Evolutionary conservation across 2,329 filamentous ascomycete genomes (phyloP), one percentile per base, ranked within the genome.

Genomic region (Cytospora piceae): DNA sequence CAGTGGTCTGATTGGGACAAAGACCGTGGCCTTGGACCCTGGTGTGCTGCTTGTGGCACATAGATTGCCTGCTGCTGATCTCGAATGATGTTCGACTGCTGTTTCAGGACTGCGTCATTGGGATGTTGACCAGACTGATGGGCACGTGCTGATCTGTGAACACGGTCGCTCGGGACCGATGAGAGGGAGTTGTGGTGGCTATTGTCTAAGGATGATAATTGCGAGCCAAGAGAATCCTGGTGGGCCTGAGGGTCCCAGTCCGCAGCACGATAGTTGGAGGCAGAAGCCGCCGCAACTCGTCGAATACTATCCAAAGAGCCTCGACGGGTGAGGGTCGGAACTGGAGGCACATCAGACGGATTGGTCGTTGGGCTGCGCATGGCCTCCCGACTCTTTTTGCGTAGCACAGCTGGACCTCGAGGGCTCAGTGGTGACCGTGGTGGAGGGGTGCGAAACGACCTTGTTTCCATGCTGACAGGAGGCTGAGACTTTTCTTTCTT

Each of bases 391-490:
- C 77, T 77, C 42, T 72, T 72, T 6, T 70, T 74, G 34, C 72
- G 71, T 34, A 74, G 63, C 59, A 70, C 67, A 65, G 72, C 61
- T 9, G 69, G 67, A 49, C 64, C 69, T 17, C 76, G 72, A 2
- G 76, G 75, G 2, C 75, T 78, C 15, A 77, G 77, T 46, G 75
- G 74, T 6, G 78, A 71, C 31, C 79, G 77, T 14, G 76, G 69
- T 15, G 77, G 74, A 17, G 74, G 73, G 15, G 74, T 75, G 17
- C 74, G 70, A 11, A 73, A 69, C 8, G 75, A 73, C 34, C 78
- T 76, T 4, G 77, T 80, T n/a, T 74, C 74, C 73, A 82, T 77
- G 69, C 78, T 82, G 32, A 81, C 75, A 0, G 81, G 79, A 0
- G 79, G 78, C 3, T 78, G 75, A 0, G 77, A 76, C 61, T 71